Conservation (phyloP, 768 basidiomycete genomes). For the Boletus bicolor region DNA sequence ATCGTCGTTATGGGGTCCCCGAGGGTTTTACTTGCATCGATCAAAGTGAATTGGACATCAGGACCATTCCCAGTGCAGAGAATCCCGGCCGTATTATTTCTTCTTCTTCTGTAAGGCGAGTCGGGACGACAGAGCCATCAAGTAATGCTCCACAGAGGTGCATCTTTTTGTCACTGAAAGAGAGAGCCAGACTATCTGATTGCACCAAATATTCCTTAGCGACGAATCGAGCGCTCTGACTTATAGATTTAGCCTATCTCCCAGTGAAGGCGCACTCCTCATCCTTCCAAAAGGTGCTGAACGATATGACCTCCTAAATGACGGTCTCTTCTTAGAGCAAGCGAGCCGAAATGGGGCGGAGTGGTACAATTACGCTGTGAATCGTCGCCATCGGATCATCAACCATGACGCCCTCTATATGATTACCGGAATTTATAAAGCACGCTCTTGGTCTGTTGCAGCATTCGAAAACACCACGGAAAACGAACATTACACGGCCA, state of each 20-base stretch:
- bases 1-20: conserved; percentile 21
- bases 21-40: conserved; percentile 22
- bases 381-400: not conserved
- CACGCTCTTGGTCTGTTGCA: conserved; percentile 26
- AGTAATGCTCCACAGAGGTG: not conserved
- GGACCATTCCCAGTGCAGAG: not conserved
- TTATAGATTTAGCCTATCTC: not conserved
- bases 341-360: not conserved
- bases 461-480: not conserved
- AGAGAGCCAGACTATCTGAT: not conserved
- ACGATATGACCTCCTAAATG: not conserved
- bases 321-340: not conserved
- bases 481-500: not conserved
- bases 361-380: not conserved
- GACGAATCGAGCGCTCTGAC: not conserved
- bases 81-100: not conserved
- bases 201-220: not conserved
- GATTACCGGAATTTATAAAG: not conserved
- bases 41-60: conserved; percentile 3
- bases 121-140: not conserved
- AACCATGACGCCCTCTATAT: not conserved
- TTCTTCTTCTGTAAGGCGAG: not conserved
- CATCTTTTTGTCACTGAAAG: not conserved
- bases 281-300: not conserved
- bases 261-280: not conserved